Base-by-base conservation (phyloP, 148 eudicot genomes). In the Cornus controversa region DNA sequence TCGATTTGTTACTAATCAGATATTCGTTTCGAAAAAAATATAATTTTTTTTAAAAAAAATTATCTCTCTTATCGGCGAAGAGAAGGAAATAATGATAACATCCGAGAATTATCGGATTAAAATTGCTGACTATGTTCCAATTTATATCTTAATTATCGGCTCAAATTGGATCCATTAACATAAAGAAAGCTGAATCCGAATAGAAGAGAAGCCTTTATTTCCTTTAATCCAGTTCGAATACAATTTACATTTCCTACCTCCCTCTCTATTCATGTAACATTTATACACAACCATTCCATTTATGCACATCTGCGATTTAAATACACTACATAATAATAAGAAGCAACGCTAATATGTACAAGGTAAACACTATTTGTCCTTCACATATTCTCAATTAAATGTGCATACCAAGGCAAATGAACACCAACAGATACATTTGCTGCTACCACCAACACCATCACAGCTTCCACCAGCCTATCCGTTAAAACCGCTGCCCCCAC, bases 351-450 rank as follows among this genome's bases (percentile, higher is more conserved):
- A 15, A 15, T 28, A 53, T 72, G 15, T 53, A 72, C 65, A 72
- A 10, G 65, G 29, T 71, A 23, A 10, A 8, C 1, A 60, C 18
- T 4, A 47, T 20, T 76, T 34, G 18, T 50, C 72, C 63, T 60
- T 79, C 85, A 81, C 83, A 81, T 75, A 14, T 70, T 71, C 77
- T 78, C 69, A 60, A 67, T 69, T 78, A 85, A 66, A 40, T 71
- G 13, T 2, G 66, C 75, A 75, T 88, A 88, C 88, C 89, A 88
- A 14, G 81, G 78, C 5, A 88, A 85, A 60, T 88, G 90, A 53
- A 88, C 90, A 28, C 34, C 64, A 28, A 80, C 79, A 2, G 90
- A 73, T 29, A 85, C 89, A 14, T 50, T 83, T 3, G 87, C 85
- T 18, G 53, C 78, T 18, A 83, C 82, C 70, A 77, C 78, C 80